Base-by-base conservation (phyloP, 257 asterid species). In the Solanum medicagineum region DNA sequence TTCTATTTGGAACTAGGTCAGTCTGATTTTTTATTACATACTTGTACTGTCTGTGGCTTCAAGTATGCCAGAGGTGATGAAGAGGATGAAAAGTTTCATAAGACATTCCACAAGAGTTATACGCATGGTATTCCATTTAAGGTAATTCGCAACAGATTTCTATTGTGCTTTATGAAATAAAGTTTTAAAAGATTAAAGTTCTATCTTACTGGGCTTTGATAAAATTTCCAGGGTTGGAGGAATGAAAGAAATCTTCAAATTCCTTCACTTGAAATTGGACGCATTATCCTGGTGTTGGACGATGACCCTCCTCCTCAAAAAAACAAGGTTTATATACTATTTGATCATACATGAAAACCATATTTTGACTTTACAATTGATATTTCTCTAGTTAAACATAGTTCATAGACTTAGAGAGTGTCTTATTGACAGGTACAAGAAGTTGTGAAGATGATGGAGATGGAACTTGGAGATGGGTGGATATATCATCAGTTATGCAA, bases 381-480 rank as follows among this genome's bases (percentile, higher is more conserved):
- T 73, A 45, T 73, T 45, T 45, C 42, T 24, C n/a, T 73, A n/a
- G 59, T 45, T 45, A 45, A 73, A n/a, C 36, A 73, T 45, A 45
- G 57, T 22, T 73, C 81, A 45, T 45, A 73, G 40, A 74, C 7
- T 74, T 74, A 47, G 68, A 86, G 4, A 26, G 36, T 9, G 15
- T 6, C 13, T 51, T 44, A 29, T 83, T 80, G 81, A 62, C 91
- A 96, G 98, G 92, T 96, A 86, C 91, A 85, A 71, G 93, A 93
- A 51, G 94, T 91, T 88, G 91, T 94, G 81, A 87, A 89, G 54
- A 86, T 93, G 91, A 93, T 96, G 98, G 99, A 91, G 86, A 90
- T 87, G 88, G 97, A 94, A 85, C 97, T 94, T 87, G 98, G 97
- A 56, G 98, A 93, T 68, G 97, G 96, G 49, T 94, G 96, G 98